Base-by-base conservation (phyloP, 305 asterid genomes). In the Fraxinus baroniana region DNA sequence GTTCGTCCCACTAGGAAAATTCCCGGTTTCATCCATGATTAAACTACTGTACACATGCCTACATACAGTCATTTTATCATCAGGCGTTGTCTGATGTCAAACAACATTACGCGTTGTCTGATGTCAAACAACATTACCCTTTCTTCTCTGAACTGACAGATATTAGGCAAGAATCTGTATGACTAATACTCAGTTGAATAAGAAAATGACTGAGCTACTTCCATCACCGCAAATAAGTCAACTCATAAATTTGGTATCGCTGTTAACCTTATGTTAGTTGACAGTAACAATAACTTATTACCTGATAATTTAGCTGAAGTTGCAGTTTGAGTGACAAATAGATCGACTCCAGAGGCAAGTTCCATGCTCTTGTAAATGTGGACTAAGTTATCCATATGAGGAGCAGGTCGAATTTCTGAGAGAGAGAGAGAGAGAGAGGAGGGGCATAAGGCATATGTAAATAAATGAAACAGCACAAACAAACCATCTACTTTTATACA, bases 371-470 rank as follows among this genome's bases (percentile, higher is more conserved):
- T 94, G 90, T 96, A 94, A 79, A 96, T 91, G 64, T 86, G 88
- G 75, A 94, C 99, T 84, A 96, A 88, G 91, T 93, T 96, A 87
- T 96, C 97, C 99, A 96, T 96, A 79, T 91, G 98, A 70, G 97
- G 94, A 80, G 98, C 97, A 85, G 97, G 95, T 77, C 98, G 93
- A 79, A 96, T 81, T 90, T 96, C 99, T 94, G 90, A 35, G 9
- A 78, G 44, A 70, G 74, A 71, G 85, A 81, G 73, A 75, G 2
- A 22, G 13, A 24, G 32, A 28, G 32, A 28, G 32, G 33, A 15
- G 20, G 7, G 18, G 75, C 62, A 17, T 52, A 52, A n/a, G 64
- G 64, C 41, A 70, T 32, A 32, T 15, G 76, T 13, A 15, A 13
- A 71, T 30, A 30, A 71, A 32, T 30, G 22, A 28, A 71, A 71